These are phyloP conservation scores for Alternaria sp. DNA, from an alignment of 2,329 filamentous ascomycete genomes.

Conservation along the genomic window DNA sequence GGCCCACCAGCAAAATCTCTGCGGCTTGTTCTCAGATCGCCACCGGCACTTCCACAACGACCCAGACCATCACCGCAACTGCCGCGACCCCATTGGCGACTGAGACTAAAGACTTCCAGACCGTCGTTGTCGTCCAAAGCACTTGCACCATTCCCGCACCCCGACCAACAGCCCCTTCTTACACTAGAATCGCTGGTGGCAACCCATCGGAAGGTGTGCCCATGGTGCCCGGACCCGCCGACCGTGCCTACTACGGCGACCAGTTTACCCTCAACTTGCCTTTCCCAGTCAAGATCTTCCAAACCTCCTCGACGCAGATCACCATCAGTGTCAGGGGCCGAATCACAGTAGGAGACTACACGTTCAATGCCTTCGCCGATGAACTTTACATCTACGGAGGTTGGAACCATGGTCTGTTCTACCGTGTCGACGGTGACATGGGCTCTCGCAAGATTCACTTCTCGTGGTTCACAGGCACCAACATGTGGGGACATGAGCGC, in stretches of 20 bases:
- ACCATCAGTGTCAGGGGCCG: too few species aligned
- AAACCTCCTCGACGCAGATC: not conserved
- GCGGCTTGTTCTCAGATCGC: not conserved
- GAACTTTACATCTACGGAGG: not conserved
- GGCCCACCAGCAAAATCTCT: not conserved
- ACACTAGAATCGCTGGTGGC: not conserved
- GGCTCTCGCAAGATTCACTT: not conserved
- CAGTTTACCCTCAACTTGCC: not conserved
- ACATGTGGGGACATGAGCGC: not conserved
- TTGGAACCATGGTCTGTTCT: not conserved
- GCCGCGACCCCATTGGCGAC: not conserved
- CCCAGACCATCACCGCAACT: not conserved
- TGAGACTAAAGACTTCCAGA: not conserved
- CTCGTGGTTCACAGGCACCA: not conserved
- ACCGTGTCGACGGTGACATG: not conserved
- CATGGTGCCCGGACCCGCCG: not conserved
- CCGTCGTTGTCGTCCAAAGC: not conserved
- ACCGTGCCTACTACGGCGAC: not conserved
- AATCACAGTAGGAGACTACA: not conserved
- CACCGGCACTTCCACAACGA: not conserved
- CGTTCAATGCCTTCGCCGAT: not conserved
- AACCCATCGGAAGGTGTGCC: not conserved
- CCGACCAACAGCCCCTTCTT: not conserved
- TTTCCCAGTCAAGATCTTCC: not conserved
- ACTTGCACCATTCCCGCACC: not conserved